Percentiles rank a stretch among this genome's conserved stretches.
Conservation (phyloP, 140 eudicot genomes). For the Senecio squalidus region DNA sequence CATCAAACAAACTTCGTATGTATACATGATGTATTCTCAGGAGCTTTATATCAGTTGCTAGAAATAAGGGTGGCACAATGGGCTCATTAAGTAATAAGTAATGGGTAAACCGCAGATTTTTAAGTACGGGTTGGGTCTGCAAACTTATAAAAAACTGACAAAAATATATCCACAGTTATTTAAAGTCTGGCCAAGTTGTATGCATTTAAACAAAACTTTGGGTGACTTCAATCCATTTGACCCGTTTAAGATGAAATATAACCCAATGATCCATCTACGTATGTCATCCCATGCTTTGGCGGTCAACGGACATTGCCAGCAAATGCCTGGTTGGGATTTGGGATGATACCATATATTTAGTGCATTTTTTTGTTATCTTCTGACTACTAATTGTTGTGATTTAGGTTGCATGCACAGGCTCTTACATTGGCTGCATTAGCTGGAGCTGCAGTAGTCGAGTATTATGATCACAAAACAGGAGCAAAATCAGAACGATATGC, state of each 20-base stretch:
- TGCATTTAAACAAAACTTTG: too few relatives aligned
- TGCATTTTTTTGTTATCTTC: not conserved
- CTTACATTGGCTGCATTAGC: slow-evolving; percentile 80
- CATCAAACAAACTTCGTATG: not conserved
- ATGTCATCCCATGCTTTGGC: not conserved
- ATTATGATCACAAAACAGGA: slow-evolving; percentile 61
- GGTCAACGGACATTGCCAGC: not conserved
- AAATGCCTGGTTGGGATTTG: not conserved
- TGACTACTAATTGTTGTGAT: not conserved
- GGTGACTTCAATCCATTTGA: too few relatives aligned
- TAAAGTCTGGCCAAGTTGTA: too few relatives aligned
- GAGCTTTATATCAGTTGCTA: not conserved
- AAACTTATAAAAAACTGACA: too few relatives aligned
- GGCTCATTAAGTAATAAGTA: too few relatives aligned
- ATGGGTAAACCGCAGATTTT: too few relatives aligned
- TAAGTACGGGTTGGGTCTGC: too few relatives aligned
- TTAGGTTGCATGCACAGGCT: slow-evolving; percentile 86
- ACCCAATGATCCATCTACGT: too few relatives aligned
- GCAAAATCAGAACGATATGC: slow-evolving; percentile 42
- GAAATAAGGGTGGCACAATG: too few relatives aligned
- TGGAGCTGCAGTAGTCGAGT: slow-evolving; percentile 80
- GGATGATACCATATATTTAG: not conserved
- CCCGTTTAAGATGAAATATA: too few relatives aligned
- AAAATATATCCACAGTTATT: too few relatives aligned
- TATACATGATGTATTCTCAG: not conserved